A percentile compares a stretch with the other conserved stretches of the same genome.
Conservation (phyloP, 2,329 filamentous ascomycete species). For the Fusarium sp. region DNA sequence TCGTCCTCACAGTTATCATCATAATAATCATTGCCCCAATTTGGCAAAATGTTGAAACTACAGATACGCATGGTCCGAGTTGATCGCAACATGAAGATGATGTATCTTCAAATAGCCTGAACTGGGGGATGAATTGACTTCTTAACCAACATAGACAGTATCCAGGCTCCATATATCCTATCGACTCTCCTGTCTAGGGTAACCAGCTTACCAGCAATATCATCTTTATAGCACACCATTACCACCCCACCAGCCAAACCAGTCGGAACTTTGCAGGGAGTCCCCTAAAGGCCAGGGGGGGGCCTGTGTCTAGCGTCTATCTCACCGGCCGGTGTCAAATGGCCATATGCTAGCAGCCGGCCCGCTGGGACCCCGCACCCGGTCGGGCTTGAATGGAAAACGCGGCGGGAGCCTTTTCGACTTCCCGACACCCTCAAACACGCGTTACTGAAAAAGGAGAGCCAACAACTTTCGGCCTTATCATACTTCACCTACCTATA, state of each 20-base stretch:
- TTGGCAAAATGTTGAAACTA: no score
- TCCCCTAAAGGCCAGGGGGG: conserved; percentile 14
- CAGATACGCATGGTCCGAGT: no score
- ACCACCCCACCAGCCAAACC: conserved; percentile 10
- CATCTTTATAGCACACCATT: conserved; percentile 8
- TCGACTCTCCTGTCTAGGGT: neutral
- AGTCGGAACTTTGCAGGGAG: conserved; percentile 23
- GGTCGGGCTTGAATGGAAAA: conserved; percentile 17
- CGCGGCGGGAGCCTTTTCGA: conserved; percentile 26
- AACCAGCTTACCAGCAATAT: neutral
- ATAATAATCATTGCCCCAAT: no score
- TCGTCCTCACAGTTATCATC: no score
- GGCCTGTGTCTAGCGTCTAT: conserved; percentile 40
- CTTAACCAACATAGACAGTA: neutral
- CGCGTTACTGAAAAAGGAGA: conserved; percentile 16
- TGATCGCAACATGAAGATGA: no score
- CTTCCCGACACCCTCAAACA: conserved; percentile 18
- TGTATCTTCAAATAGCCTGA: no score
- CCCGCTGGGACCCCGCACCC: conserved; percentile 41
- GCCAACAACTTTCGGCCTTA: neutral
- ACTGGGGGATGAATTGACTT: no score
- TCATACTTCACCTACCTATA: neutral
- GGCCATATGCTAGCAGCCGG: conserved; percentile 37
- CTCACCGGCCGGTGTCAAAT: conserved; percentile 28
- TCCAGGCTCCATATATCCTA: neutral